Evolutionary conservation across 495 filamentous ascomycete genomes (phyloP).

Genomic region (Cudoniella acicularis): DNA sequence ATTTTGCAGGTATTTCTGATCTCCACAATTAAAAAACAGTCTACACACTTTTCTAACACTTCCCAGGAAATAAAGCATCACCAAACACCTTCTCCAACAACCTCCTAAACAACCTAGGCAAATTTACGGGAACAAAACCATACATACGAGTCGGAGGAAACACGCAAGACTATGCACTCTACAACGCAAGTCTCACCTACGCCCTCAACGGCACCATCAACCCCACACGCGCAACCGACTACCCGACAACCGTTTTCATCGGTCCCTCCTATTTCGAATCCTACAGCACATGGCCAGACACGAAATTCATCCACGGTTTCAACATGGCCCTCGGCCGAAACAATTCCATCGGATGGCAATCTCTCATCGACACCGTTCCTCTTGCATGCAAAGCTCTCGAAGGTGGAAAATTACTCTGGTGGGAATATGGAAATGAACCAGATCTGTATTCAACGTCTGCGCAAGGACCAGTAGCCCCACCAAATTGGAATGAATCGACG

Average conservation of each 20-base stretch:
- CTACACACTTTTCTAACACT: constrained; percentile 1
- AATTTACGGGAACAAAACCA: constrained; percentile 47
- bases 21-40: background rate
- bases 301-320: constrained; percentile 61
- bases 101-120: constrained; percentile 47
- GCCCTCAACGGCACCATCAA: constrained; percentile 53
- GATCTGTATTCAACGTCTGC: constrained; percentile 56
- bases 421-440: constrained; percentile 68
- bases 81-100: constrained; percentile 58
- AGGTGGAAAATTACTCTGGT: constrained; percentile 44
- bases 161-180: constrained; percentile 61
- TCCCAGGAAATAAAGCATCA: constrained; percentile 39
- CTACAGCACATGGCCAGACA: constrained; percentile 53
- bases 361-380: constrained; percentile 50
- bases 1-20: constrained; percentile 49
- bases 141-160: constrained; percentile 60
- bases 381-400: constrained; percentile 57
- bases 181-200: constrained; percentile 48
- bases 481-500: constrained; percentile 50
- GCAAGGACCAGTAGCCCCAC: constrained; percentile 49
- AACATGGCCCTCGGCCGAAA: constrained; percentile 55
- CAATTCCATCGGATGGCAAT: constrained; percentile 45
- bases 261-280: constrained; percentile 65
- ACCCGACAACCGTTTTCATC: constrained; percentile 57
- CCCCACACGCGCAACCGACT: constrained; percentile 48